Evolutionary conservation across 441 rosid genomes (phyloP).

Genomic region (Arabidopsis lyrata): DNA sequence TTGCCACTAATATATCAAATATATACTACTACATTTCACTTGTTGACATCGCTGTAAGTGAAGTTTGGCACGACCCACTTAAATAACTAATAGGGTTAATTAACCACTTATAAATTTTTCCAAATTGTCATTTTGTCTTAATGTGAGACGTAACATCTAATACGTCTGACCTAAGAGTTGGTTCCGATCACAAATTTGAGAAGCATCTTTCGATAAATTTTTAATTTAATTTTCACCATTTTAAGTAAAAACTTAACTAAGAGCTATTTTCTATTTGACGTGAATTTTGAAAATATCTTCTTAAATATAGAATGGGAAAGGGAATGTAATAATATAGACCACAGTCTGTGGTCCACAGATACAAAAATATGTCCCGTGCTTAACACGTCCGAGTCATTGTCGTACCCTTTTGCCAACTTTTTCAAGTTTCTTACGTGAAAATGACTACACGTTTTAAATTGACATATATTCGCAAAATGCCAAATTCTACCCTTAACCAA

Average conservation of each 20-base stretch:
- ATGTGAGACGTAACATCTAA: constrained; percentile 20
- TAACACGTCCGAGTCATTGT: constrained; percentile 40
- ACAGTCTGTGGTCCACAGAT: too few relatives aligned
- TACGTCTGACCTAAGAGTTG: constrained; percentile 12
- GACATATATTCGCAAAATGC: constrained; percentile 17
- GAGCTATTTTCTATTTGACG: background rate
- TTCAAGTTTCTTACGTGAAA: constrained; percentile 33
- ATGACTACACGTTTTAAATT: constrained; percentile 29
- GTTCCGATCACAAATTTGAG: constrained; percentile 22
- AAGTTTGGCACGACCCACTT: background rate
- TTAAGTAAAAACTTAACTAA: too few relatives aligned
- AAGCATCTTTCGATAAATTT: background rate
- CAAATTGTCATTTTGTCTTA: constrained; percentile 20
- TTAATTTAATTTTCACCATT: background rate
- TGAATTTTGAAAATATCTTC: constrained; percentile 23
- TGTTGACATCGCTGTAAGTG: constrained; percentile 22
- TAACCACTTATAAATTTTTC: background rate
- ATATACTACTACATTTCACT: background rate
- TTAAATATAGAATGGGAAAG: background rate
- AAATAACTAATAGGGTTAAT: background rate
- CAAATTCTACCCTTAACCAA: background rate
- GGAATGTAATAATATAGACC: constrained; percentile 23
- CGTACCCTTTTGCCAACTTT: constrained; percentile 38
- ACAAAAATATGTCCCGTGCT: constrained; percentile 29
- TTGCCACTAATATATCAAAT: too few relatives aligned